Evolutionary conservation across 768 basidiomycete species (phyloP).

Genomic region (Phanerochaete sordida): DNA sequence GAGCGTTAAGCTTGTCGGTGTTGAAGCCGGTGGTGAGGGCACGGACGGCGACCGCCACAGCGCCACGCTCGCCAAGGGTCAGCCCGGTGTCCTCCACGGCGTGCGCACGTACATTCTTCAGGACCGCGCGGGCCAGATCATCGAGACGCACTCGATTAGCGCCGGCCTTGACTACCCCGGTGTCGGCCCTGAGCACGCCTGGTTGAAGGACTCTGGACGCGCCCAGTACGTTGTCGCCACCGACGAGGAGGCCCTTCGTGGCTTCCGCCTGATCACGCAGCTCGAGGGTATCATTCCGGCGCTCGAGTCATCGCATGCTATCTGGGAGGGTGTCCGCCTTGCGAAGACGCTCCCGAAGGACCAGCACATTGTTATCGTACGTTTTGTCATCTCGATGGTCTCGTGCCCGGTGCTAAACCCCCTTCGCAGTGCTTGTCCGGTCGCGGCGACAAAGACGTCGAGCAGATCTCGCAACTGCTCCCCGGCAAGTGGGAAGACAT

Average conservation of each 20-base stretch:
- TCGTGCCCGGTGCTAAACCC: conserved; percentile 7
- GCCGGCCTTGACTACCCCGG: conserved; percentile 96
- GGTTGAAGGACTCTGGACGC: conserved; percentile 91
- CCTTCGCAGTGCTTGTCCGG: conserved; percentile 79
- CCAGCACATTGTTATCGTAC: conserved; percentile 84
- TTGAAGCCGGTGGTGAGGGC: conserved; percentile 98
- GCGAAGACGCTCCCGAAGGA: conserved; percentile 86
- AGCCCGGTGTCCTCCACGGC: conserved; percentile 93
- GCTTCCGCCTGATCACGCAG: conserved; percentile 89
- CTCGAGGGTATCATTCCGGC: conserved; percentile 97
- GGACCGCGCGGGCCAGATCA: conserved; percentile 84
- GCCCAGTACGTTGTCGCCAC: conserved; percentile 93
- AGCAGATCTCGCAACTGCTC: conserved; percentile 90
- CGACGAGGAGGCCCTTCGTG: conserved; percentile 90
- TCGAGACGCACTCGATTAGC: conserved; percentile 96
- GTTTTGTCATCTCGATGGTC: conserved; percentile 30
- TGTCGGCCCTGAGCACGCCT: conserved; percentile 97
- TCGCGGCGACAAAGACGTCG: conserved; percentile 96
- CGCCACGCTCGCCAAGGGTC: conserved; percentile 88
- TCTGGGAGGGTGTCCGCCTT: conserved; percentile 86
- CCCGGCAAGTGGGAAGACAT: conserved; percentile 92
- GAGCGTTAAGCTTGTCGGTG: conserved; percentile 81
- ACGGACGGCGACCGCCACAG: conserved; percentile 81
- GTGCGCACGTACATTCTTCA: conserved; percentile 95
- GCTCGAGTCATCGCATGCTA: conserved; percentile 91